Base-by-base conservation (phyloP, 192 early-diverging fungal species). In the Coemansia sp. region DNA sequence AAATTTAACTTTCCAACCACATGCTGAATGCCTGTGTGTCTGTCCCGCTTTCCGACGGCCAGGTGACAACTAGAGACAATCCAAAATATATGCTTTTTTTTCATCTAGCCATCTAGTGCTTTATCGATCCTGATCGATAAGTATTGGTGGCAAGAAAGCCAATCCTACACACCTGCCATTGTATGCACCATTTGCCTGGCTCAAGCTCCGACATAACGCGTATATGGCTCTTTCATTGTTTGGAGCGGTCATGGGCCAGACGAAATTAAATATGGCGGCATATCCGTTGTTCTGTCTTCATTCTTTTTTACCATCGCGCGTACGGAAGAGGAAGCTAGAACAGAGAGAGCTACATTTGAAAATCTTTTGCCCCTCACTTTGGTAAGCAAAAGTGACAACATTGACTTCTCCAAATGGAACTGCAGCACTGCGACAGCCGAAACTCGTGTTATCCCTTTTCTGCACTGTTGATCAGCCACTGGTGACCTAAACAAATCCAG, bases 91-190 rank as follows among this genome's bases (percentile, higher is more conserved):
- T 18, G 48, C 48, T 49, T 7, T 23, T 23, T 53, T 14, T 26
- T n/a, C n/a, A n/a, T n/a, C n/a, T n/a, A n/a, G n/a, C n/a, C 16
- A 53, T 53, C 4, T 26, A 9, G 9, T 26, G 9, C 14, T 10
- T 53, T 53, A 26, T 53, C 51, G 10, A 53, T 53, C 14, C 51
- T 10, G 51, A 53, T 53, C 51, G 24, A 26, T 53, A 23, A 53
- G 9, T 26, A 53, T 49, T 18, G 20, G 46, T 18, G 18, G 4
- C 39, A 4, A 41, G 39, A 41, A 41, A 41, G 12, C 9, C 9
- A 41, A 30, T 3, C 30, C 30, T 30, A 30, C 30, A 1, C 3
- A 3, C 30, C 30, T 30, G 30, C 5, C 39, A 41, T 41, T 41
- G 39, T 41, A 41, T 41, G 39, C 39, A 41, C 39, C 12, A 12